Percentiles rank a stretch among this genome's conserved stretches.
Conservation (phyloP, 768 basidiomycete genomes). For the Kwoniella europaea region DNA sequence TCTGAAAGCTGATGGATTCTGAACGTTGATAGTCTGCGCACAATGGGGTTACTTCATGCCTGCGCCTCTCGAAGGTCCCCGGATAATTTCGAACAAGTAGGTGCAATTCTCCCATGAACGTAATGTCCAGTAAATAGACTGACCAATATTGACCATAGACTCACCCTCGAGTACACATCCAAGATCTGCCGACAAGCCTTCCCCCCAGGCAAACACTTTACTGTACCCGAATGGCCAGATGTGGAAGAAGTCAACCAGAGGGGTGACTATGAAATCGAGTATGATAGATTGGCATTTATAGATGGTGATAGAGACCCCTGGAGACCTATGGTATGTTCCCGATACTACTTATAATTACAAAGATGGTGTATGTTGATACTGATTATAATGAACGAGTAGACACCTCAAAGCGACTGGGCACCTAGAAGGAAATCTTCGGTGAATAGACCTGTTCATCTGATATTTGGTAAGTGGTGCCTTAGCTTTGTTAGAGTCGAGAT, state of each 20-base stretch:
- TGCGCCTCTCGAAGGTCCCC: conserved; percentile 67
- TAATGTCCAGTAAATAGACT: background rate
- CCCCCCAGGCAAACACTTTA: conserved; percentile 73
- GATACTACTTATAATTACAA: too few relatives aligned
- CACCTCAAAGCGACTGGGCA: conserved; percentile 61
- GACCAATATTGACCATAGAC: conserved; percentile 12
- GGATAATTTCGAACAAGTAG: conserved; percentile 71
- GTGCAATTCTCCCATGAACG: conserved; percentile 8
- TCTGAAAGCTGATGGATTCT: too few relatives aligned
- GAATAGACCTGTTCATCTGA: conserved; percentile 80
- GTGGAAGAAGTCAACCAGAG: conserved; percentile 79
- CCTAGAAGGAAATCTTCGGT: conserved; percentile 71
- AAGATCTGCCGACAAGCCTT: conserved; percentile 71
- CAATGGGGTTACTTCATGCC: conserved; percentile 93
- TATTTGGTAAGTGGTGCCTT: conserved; percentile 73
- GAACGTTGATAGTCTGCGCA: conserved; percentile 66
- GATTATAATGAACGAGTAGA: conserved; percentile 30
- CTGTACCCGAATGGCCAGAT: conserved; percentile 75
- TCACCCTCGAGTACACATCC: conserved; percentile 73
- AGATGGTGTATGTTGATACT: too few relatives aligned
- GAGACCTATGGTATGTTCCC: too few relatives aligned
- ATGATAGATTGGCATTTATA: conserved; percentile 82
- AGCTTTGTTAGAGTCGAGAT: conserved; percentile 63
- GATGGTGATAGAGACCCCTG: conserved; percentile 71
- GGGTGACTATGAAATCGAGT: conserved; percentile 81